Evolutionary conservation across 2,329 filamentous ascomycete genomes (phyloP).

Genomic region (Monosporascus sp.): DNA sequence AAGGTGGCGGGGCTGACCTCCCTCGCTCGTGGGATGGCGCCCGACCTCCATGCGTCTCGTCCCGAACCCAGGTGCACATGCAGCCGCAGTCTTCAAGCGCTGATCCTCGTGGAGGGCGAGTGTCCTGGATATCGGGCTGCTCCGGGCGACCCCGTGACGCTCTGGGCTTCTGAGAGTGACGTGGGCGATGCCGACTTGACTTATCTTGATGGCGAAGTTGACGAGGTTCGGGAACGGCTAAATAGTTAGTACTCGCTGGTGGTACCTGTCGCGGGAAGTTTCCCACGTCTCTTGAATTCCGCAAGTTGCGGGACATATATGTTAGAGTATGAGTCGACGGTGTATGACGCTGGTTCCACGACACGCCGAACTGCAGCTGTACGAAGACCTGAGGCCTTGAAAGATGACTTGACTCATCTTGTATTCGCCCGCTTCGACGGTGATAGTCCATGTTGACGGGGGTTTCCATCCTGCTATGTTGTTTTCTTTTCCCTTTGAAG

Average conservation of each 20-base stretch:
- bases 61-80: slow-evolving; percentile 8
- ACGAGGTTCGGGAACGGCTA: slow-evolving; percentile 24
- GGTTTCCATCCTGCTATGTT: slow-evolving; percentile 9
- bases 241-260: slow-evolving; percentile 39
- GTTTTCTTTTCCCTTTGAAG: not conserved
- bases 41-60: slow-evolving; percentile 14
- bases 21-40: slow-evolving; percentile 37
- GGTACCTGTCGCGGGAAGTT: slow-evolving; percentile 41
- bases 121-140: slow-evolving; percentile 7
- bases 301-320: slow-evolving; percentile 41
- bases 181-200: slow-evolving; percentile 9
- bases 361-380: slow-evolving; percentile 47
- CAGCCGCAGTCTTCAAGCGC: slow-evolving; percentile 14
- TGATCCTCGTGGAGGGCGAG: slow-evolving; percentile 6
- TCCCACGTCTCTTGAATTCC: slow-evolving; percentile 31
- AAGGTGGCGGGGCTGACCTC: slow-evolving; percentile 42
- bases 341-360: slow-evolving; percentile 39
- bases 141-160: slow-evolving; percentile 9
- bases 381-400: slow-evolving; percentile 41
- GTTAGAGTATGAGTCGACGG: slow-evolving; percentile 39
- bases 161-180: slow-evolving; percentile 13
- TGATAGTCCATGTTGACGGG: slow-evolving; percentile 21
- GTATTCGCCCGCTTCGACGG: slow-evolving; percentile 14
- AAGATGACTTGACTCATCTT: slow-evolving; percentile 19
- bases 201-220: slow-evolving; percentile 20